phyloP scores from a whole-genome alignment of 169 alveolate genomes.

The Plasmodium gonderi region DNA sequence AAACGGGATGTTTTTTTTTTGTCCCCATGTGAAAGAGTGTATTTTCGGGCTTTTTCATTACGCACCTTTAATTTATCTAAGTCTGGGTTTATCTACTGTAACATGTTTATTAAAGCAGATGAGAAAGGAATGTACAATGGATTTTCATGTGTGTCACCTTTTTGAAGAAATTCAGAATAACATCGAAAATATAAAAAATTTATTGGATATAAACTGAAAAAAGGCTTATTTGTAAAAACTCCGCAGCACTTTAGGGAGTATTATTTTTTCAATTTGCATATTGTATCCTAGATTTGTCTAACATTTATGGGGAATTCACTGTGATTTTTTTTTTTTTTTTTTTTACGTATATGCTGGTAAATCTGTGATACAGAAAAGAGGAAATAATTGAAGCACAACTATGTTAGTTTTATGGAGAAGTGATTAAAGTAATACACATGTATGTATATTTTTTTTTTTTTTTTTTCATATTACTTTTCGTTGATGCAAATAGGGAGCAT shows the following conservation, averaged over 20 bases:
- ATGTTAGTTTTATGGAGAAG: neutral
- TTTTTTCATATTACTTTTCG: neutral
- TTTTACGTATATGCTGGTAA: neutral
- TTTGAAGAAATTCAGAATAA: neutral
- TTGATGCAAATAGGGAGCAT: neutral
- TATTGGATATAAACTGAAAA: neutral
- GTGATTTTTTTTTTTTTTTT: neutral
- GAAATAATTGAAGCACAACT: neutral
- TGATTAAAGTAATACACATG: neutral
- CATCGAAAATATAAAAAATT: neutral
- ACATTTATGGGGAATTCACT: neutral
- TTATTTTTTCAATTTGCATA: neutral
- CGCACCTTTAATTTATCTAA: neutral
- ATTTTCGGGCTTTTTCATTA: neutral
- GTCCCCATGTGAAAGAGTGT: neutral
- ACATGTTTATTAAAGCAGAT: neutral
- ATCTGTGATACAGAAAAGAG: neutral
- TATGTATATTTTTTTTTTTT: neutral
- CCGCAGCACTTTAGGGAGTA: neutral
- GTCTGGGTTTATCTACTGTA: neutral
- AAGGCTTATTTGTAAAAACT: neutral
- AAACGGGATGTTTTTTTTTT: neutral
- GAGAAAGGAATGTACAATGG: neutral
- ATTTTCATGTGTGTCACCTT: neutral
- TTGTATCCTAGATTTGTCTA: neutral